A percentile compares a stretch with the other conserved stretches of the same genome.
Conservation (phyloP, 2,329 filamentous ascomycete genomes). For the Stagonosporopsis chrysanthemi region DNA sequence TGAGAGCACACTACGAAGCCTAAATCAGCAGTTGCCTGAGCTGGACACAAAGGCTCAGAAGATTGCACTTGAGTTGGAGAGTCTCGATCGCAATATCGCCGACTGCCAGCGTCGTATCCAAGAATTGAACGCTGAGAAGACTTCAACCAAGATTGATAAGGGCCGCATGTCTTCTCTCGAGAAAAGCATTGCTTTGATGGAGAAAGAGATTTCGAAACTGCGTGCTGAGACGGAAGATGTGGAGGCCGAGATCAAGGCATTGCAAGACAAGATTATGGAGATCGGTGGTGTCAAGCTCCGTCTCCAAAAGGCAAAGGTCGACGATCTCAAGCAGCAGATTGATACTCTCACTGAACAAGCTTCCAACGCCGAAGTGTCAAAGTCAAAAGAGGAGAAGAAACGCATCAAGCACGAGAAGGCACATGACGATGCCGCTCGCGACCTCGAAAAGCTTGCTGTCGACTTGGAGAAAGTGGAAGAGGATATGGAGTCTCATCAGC, state of each 20-base stretch:
- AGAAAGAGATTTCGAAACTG: conserved; percentile 80
- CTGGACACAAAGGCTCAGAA: conserved; percentile 93
- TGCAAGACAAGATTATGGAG: conserved; percentile 98
- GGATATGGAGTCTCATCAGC: conserved; percentile 79
- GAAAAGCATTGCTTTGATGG: conserved; percentile 77
- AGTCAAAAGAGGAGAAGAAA: conserved; percentile 93
- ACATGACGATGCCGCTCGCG: conserved; percentile 77
- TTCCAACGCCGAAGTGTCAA: conserved; percentile 84
- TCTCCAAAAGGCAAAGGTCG: conserved; percentile 88
- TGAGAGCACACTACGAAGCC: conserved; percentile 73
- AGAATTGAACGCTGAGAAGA: conserved; percentile 82
- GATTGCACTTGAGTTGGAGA: conserved; percentile 85
- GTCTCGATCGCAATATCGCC: conserved; percentile 80
- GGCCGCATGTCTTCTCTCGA: conserved; percentile 74
- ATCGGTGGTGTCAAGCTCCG: conserved; percentile 93
- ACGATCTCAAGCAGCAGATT: conserved; percentile 83
- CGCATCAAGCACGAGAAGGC: conserved; percentile 87
- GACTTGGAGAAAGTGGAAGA: conserved; percentile 81
- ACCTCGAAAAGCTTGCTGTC: conserved; percentile 72
- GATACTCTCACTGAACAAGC: conserved; percentile 79
- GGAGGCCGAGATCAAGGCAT: conserved; percentile 88
- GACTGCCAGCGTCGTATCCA: conserved; percentile 86
- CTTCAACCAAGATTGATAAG: conserved; percentile 82
- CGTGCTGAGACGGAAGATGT: conserved; percentile 86
- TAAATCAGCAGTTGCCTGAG: conserved; percentile 80